phyloP scores from a whole-genome alignment of 768 basidiomycete species.

The Lentinula detonsa region DNA sequence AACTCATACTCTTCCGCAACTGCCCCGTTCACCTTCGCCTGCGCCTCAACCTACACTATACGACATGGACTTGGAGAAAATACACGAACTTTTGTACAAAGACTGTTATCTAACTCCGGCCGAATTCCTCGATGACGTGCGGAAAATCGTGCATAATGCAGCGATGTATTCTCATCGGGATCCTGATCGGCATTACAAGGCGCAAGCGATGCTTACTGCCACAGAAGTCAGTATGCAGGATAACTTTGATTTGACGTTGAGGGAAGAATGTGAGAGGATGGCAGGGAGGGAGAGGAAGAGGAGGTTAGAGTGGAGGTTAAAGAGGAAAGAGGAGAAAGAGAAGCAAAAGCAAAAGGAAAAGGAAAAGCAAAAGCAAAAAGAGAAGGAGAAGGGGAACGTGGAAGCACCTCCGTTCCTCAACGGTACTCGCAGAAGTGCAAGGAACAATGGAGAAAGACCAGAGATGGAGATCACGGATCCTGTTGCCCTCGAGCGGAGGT shows the following conservation, averaged over 20 bases:
- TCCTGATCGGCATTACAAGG: constrained; percentile 61
- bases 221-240: constrained; percentile 25
- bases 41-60: constrained; percentile 43
- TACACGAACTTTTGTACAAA: constrained; percentile 81
- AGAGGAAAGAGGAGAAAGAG: constrained; percentile 49
- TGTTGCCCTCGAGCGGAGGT: constrained; percentile 61
- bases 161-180: constrained; percentile 54
- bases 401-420: constrained; percentile 21
- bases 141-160: constrained; percentile 76
- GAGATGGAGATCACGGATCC: constrained; percentile 75
- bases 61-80: constrained; percentile 89
- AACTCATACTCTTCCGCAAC: too few relatives aligned
- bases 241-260: constrained; percentile 76
- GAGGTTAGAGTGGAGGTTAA: constrained; percentile 74
- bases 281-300: constrained; percentile 68
- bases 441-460: constrained; percentile 65
- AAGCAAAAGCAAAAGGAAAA: constrained; percentile 54
- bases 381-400: constrained; percentile 44
- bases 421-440: constrained; percentile 64
- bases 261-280: constrained; percentile 84
- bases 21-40: too few relatives aligned
- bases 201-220: constrained; percentile 62
- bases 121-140: constrained; percentile 80
- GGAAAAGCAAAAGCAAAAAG: constrained; percentile 46
- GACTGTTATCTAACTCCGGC: constrained; percentile 82